Evolutionary conservation across 495 filamentous ascomycete species (phyloP).

Genomic region (Daldinia decipiens): DNA sequence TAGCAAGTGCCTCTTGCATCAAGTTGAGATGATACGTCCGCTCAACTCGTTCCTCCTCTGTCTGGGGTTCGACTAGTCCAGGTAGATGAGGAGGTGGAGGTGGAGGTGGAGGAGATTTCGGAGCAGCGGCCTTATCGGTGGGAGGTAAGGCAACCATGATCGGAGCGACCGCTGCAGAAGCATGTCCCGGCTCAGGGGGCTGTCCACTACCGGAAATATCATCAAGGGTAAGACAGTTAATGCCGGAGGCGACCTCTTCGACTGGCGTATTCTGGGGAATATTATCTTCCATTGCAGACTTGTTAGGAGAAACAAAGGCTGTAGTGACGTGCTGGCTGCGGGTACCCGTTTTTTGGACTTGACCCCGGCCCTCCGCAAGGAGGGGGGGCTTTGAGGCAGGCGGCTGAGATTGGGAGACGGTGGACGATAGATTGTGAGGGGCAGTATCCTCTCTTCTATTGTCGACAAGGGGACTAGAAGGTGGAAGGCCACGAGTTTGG

Average conservation of each 20-base stretch:
- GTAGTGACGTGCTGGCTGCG: conserved; percentile 34
- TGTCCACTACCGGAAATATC: conserved; percentile 15
- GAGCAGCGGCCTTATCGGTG: background rate
- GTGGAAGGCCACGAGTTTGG: conserved; percentile 5
- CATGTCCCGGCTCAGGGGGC: conserved; percentile 7
- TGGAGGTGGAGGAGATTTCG: conserved; percentile 2
- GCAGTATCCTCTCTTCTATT: conserved; percentile 37
- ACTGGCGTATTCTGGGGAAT: background rate
- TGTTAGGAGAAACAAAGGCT: conserved; percentile 17
- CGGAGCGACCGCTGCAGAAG: conserved; percentile 16
- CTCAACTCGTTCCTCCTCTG: conserved; percentile 44
- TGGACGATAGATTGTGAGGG: conserved; percentile 9
- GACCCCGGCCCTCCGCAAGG: conserved; percentile 23
- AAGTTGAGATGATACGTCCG: conserved; percentile 62
- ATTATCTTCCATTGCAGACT: conserved; percentile 12
- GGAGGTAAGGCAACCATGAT: conserved; percentile 37
- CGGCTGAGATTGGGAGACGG: conserved; percentile 19
- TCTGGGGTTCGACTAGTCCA: conserved; percentile 44
- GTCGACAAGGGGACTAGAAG: background rate
- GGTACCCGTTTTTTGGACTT: conserved; percentile 45
- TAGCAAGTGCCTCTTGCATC: conserved; percentile 75
- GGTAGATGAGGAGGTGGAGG: conserved; percentile 24
- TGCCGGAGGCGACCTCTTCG: conserved; percentile 15
- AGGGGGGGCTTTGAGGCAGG: conserved; percentile 34
- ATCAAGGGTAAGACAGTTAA: conserved; percentile 31